Evolutionary conservation across 2,329 filamentous ascomycete species (phyloP).

Genomic region (Allantophomopsis lycopodina): DNA sequence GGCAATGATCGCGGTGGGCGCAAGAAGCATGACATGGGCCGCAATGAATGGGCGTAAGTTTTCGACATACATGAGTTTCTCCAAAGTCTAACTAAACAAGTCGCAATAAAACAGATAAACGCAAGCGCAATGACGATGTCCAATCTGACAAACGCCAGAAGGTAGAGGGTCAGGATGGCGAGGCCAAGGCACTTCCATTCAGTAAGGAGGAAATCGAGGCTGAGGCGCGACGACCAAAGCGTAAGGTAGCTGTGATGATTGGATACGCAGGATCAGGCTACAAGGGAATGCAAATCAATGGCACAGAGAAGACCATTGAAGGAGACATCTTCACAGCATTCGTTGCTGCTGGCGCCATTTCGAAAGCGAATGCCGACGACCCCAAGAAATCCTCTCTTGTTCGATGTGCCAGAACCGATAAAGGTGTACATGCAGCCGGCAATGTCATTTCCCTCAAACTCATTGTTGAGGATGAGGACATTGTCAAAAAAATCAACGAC

Average conservation of each 20-base stretch:
- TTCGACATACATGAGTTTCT: conserved; percentile 2
- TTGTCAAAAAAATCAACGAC: conserved; percentile 84
- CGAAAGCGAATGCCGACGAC: conserved; percentile 92
- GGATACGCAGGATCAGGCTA: conserved; percentile 96
- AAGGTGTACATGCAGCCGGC: conserved; percentile 90
- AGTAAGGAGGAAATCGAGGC: conserved; percentile 73
- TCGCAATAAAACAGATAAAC: conserved; percentile 34
- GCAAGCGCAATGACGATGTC: conserved; percentile 32
- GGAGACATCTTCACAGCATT: conserved; percentile 90
- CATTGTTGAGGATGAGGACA: conserved; percentile 81
- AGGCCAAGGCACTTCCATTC: conserved; percentile 28
- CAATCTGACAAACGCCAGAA: conserved; percentile 40
- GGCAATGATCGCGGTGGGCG: conserved; percentile 19
- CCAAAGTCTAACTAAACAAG: conserved; percentile 33
- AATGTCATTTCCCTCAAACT: conserved; percentile 93
- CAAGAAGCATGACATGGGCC: conserved; percentile 54
- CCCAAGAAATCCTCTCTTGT: conserved; percentile 93
- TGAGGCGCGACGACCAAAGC: conserved; percentile 80
- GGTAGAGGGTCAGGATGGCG: conserved; percentile 26
- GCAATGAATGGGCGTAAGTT: conserved; percentile 49
- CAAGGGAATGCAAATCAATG: conserved; percentile 88
- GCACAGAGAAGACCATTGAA: conserved; percentile 82
- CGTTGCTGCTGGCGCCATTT: conserved; percentile 81
- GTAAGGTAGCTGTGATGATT: conserved; percentile 90
- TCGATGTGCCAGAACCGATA: conserved; percentile 90